Conservation (phyloP, 2,329 filamentous ascomycete species). For the Phyllosticta citrichinensis region DNA sequence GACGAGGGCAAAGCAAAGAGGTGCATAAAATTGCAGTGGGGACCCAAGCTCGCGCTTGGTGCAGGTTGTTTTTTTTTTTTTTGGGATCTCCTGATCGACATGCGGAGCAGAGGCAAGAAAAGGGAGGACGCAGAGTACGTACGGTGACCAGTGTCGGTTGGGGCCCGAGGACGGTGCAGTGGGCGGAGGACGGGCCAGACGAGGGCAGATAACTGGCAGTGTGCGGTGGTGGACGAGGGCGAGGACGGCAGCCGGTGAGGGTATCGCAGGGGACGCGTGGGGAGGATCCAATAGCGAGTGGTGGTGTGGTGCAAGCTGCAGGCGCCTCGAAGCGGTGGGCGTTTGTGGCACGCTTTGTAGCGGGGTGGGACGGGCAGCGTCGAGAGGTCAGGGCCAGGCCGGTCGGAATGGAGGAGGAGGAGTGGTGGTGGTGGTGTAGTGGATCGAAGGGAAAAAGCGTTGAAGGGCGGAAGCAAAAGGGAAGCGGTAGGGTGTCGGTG, state of each 20-base stretch:
- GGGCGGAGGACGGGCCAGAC: not conserved
- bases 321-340: not conserved
- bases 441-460: not conserved
- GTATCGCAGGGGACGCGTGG: not conserved
- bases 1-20: slow-evolving; percentile 3
- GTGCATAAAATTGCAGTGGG: slow-evolving; percentile 7
- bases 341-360: not conserved
- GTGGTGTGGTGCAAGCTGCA: slow-evolving; percentile 6
- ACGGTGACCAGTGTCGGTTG: not conserved
- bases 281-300: slow-evolving; percentile 7
- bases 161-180: not conserved
- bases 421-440: not conserved
- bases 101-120: not conserved
- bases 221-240: not conserved
- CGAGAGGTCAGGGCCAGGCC: not conserved
- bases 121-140: slow-evolving; percentile 3
- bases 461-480: not conserved
- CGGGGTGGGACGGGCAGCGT: not conserved
- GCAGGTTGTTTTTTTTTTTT: not conserved
- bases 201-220: slow-evolving; percentile 1
- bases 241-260: slow-evolving; percentile 7
- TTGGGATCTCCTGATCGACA: slow-evolving; percentile 6
- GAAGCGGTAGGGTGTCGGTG: not conserved
- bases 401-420: not conserved
- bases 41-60: slow-evolving; percentile 8